phyloP scores from a whole-genome alignment of 768 basidiomycete species.

The Tulasnella sp. region DNA sequence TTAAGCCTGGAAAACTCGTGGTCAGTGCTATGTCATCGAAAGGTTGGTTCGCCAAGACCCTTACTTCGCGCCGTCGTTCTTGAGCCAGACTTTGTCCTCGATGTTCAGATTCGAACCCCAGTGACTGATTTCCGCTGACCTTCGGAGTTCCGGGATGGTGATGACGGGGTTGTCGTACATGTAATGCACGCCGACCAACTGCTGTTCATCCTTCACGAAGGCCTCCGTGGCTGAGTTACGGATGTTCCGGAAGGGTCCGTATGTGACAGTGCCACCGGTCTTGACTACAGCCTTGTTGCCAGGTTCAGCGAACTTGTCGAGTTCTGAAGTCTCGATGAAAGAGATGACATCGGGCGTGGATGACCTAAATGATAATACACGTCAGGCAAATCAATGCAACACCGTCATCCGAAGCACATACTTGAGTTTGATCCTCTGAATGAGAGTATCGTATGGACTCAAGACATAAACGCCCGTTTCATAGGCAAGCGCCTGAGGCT shows the following conservation, averaged over 20 bases:
- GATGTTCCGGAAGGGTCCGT: slow-evolving; percentile 76
- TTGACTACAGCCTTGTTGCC: slow-evolving; percentile 33
- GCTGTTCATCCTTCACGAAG: slow-evolving; percentile 52
- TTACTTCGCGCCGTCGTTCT: slow-evolving; percentile 83
- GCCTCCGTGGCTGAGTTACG: slow-evolving; percentile 45
- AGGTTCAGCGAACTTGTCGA: slow-evolving; percentile 47
- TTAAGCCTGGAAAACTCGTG: slow-evolving; percentile 49
- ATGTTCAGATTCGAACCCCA: slow-evolving; percentile 95
- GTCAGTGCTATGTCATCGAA: background rate
- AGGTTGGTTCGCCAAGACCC: slow-evolving; percentile 25
- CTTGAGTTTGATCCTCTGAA: slow-evolving; percentile 84
- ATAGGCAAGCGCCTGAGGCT: slow-evolving; percentile 72
- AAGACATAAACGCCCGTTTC: slow-evolving; percentile 64
- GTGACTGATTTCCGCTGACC: slow-evolving; percentile 85
- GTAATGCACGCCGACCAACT: slow-evolving; percentile 65
- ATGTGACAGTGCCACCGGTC: slow-evolving; percentile 70
- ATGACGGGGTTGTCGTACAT: slow-evolving; percentile 70
- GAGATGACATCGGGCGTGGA: slow-evolving; percentile 58
- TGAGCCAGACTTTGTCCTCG: slow-evolving; percentile 74
- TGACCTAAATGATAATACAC: slow-evolving; percentile 36
- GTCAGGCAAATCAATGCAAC: slow-evolving; percentile 29
- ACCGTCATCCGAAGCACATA: slow-evolving; percentile 22
- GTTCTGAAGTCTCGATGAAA: slow-evolving; percentile 40
- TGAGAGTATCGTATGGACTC: slow-evolving; percentile 69
- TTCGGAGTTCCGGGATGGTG: slow-evolving; percentile 57